Conservation (phyloP, 345 rosid genomes). For the Euphorbia peplus region DNA sequence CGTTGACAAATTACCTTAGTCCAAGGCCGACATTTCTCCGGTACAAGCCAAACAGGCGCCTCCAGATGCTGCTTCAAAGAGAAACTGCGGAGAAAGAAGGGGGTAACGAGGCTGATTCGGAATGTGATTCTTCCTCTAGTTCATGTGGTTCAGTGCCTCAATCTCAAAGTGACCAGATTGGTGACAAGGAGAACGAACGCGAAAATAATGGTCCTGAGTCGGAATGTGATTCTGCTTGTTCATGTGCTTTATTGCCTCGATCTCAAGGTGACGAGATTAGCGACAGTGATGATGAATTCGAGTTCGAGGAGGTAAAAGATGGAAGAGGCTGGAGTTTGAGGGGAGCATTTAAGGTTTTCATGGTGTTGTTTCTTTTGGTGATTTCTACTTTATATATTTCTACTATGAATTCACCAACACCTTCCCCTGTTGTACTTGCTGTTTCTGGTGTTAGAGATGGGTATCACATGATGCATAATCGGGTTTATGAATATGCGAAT, state of each 20-base stretch:
- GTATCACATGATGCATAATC: slow-evolving; percentile 22
- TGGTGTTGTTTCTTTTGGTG: slow-evolving; percentile 31
- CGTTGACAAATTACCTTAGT: slow-evolving; percentile 25
- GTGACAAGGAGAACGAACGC: too few species aligned
- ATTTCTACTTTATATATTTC: slow-evolving; percentile 31
- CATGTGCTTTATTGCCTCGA: too few species aligned
- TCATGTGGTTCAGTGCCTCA: slow-evolving; percentile 12
- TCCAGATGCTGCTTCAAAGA: slow-evolving; percentile 21
- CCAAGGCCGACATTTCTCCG: slow-evolving; percentile 48
- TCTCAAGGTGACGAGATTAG: slow-evolving; percentile 24
- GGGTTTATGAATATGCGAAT: slow-evolving; percentile 7
- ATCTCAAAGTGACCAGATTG: too few species aligned
- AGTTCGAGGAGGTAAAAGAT: slow-evolving; percentile 27
- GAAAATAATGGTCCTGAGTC: too few species aligned
- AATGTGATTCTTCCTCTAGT: slow-evolving; percentile 5
- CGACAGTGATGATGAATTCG: slow-evolving; percentile 23
- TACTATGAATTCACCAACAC: slow-evolving; percentile 31
- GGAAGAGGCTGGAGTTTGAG: slow-evolving; percentile 26
- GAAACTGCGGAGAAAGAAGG: slow-evolving; percentile 25
- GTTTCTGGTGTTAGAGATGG: slow-evolving; percentile 17
- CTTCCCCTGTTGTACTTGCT: slow-evolving; percentile 11
- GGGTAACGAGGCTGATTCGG: slow-evolving; percentile 4
- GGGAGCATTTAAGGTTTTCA: slow-evolving; percentile 22
- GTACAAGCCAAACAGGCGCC: slow-evolving; percentile 35
- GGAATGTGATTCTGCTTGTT: too few species aligned